Evolutionary conservation across 441 rosid genomes (phyloP), one percentile per base, ranked within the genome.

Genomic region (Aquilaria agallochum): DNA sequence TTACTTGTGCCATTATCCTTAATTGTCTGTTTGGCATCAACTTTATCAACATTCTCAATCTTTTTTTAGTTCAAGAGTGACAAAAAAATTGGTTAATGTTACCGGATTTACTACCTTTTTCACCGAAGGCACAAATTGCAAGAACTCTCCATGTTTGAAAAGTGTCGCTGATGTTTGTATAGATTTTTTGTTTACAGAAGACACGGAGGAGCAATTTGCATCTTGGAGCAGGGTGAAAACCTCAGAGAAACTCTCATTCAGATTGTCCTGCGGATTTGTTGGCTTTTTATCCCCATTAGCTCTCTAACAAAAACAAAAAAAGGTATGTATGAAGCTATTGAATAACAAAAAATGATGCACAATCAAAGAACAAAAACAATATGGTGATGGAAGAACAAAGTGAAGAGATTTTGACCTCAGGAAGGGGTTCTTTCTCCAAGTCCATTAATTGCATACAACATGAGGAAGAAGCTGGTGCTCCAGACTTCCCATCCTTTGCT

Each of bases 191-290:
- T 74, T 84, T 67, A 65, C 67, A 14, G 87, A 77, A 48, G 83
- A 66, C 48, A 69, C 72, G 31, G 87, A 79, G 52, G 85, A 78
- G 69, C 75, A 74, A 67, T 72, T 78, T 68, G 74, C 74, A 69
- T 85, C 88, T 56, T 68, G 88, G 64, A 62, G 71, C 20, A 67
- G 52, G 40, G 76, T 74, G 44, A 81, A 69, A 40, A 79, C 83
- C 70, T 80, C 90, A 30, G 95, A 90, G 76, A 84, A 74, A 77
- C 57, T 81, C 50, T 81, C 88, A 53, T 78, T 80, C 72, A 75
- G 88, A 66, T 63, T 80, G 65, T 86, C 88, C 59, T 78, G 80
- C 40, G 73, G 68, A 72, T 67, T 67, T 69, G 81, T 65, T 51
- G 62, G 65, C 80, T 70, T 76, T 55, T 74, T 74, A 50, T 71